Base-by-base conservation (phyloP, 129 eudicot species). In the Centella asiatica region DNA sequence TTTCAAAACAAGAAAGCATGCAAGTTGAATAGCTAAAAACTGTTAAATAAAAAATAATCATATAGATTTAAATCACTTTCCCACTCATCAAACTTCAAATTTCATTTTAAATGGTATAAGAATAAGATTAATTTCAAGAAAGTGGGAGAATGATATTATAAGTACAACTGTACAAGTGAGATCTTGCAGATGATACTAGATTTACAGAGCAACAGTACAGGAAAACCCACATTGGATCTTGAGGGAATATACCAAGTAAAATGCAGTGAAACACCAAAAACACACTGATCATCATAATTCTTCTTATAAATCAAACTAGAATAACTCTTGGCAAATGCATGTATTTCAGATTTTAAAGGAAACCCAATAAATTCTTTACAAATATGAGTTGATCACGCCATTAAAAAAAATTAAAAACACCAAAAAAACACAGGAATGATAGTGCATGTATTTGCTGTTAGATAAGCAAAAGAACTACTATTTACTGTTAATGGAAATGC, bases 161-260 rank as follows among this genome's bases (percentile, higher is more conserved):
- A 49, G 25, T 39, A 22, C 3, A 51, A 9, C 33, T 34, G 32
- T n/a, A n/a, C n/a, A n/a, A n/a, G 23, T 28, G 29, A 50, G 60
- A 48, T 70, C 59, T 70, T 37, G 28, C 28, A 20, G 22, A 1
- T 37, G 3, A 32, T 2, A 24, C 24, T 27, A 27, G 32, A 8
- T 3, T n/a, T 3, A 42, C n/a, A 22, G 15, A 64, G 42, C 37
- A 65, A 45, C 22, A 64, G 56, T 61, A 67, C 58, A 60, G 53
- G 32, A 24, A 68, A 55, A 54, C 74, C 79, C 79, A 61, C 45
- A 53, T 68, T 25, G 55, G 79, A 74, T 74, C 74, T 68, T 34
- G 49, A 54, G 10, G 36, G 31, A 27, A 37, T 53, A 36, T 8
- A 25, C 44, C 17, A 62, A 51, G 12, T 32, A 13, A 62, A 49